Evolutionary conservation across 2,329 filamentous ascomycete species (phyloP), one percentile per base, ranked within the genome.

Genomic region (Rhinocladiella mackenziei): DNA sequence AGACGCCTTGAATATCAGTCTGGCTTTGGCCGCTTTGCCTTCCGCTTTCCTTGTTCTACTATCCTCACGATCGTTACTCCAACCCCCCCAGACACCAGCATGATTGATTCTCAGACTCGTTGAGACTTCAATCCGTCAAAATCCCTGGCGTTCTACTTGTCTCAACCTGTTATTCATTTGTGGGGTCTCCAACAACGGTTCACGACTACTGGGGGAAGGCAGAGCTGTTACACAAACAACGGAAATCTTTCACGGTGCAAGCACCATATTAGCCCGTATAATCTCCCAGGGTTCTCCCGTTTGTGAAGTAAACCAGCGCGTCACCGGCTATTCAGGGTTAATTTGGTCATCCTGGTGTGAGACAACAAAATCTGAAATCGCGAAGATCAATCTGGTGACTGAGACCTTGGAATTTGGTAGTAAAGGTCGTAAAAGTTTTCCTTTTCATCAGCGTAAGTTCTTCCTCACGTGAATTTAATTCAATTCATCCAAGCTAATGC

Each of bases 21-120:
- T 22, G 14, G 20, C 36, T 34, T 9, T 20, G 34, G 13, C 23
- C 17, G 7, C 30, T 15, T 37, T 18, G 25, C 19, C 30, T 36
- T 22, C 37, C 20, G 30, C 29, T 33, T 39, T 34, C 39, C 33
- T 39, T 42, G 28, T 42, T 28, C 32, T 22, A 29, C 35, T 26
- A 19, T 35, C 38, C 20, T 50, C 39, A 50, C 48, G 36, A 36
- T 50, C 48, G 35, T 50, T 50, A 43, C 20, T 39, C 18, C 32
- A 28, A 19, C 29, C 15, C 14, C 28, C 20, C 17, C 38, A 22
- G 9, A 3, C 29, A 14, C 32, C 23, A 38, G 32, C 31, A 20
- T 37, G 20, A 44, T 35, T 36, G 30, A 14, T 22, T 40, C 29
- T 30, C 19, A n/a, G 28, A 34, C 15, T 37, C 26, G 45, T 33